Evolutionary conservation across 768 basidiomycete genomes (phyloP).

Genomic region (Royoungia palumana): DNA sequence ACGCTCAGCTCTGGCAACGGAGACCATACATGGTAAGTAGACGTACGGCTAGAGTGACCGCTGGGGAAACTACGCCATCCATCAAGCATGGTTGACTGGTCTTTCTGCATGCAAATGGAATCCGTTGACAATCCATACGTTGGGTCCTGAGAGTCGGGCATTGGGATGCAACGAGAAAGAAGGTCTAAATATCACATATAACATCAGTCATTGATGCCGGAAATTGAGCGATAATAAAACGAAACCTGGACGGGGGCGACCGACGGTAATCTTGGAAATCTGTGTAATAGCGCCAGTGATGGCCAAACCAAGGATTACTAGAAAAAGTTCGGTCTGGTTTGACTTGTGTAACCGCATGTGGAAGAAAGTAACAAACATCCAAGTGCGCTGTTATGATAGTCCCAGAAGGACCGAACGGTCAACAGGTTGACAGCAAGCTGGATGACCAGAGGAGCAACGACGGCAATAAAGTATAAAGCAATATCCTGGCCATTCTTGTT

Average conservation of each 20-base stretch:
- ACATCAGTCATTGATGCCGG: background rate
- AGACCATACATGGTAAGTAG: background rate
- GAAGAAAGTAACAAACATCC: conserved; percentile 36
- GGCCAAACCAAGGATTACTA: conserved; percentile 70
- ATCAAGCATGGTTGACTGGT: conserved; percentile 58
- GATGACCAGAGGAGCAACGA: conserved; percentile 65
- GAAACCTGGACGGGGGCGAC: conserved; percentile 82
- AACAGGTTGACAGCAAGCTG: conserved; percentile 67
- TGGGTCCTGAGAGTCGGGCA: conserved; percentile 59
- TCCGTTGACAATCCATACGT: conserved; percentile 70
- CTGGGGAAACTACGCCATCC: conserved; percentile 93
- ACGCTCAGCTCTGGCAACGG: background rate
- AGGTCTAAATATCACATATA: conserved; percentile 18
- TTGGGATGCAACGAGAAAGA: conserved; percentile 58
- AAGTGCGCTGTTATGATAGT: conserved; percentile 66
- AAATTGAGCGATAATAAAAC: background rate
- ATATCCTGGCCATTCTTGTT: conserved; percentile 33
- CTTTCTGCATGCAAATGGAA: conserved; percentile 74
- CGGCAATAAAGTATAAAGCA: conserved; percentile 50
- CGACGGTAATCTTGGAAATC: conserved; percentile 81
- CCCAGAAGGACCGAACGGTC: conserved; percentile 85
- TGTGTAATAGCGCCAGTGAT: conserved; percentile 83
- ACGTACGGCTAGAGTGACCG: conserved; percentile 84
- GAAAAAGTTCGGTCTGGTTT: conserved; percentile 1
- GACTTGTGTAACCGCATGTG: conserved; percentile 25